These are phyloP conservation scores for Candida ovalis DNA, from an alignment of 805 yeast species.

Conservation along the genomic window DNA sequence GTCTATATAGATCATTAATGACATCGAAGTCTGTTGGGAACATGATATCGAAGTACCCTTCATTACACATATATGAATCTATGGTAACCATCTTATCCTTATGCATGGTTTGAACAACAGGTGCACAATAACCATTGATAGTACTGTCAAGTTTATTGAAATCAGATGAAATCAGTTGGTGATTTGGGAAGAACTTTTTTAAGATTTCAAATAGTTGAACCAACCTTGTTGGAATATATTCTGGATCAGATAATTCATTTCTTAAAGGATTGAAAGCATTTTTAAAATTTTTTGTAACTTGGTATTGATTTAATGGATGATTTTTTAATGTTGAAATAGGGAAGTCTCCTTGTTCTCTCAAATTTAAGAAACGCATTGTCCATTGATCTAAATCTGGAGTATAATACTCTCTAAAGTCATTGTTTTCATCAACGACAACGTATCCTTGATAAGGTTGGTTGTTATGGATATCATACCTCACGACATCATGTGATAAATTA, in stretches of 20 bases:
- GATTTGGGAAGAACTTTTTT: constrained; percentile 66
- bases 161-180: constrained; percentile 70
- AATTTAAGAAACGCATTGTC: constrained; percentile 50
- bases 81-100: constrained; percentile 65
- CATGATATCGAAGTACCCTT: constrained; percentile 83
- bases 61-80: constrained; percentile 74
- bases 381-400: constrained; percentile 57
- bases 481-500: constrained; percentile 77
- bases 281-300: constrained; percentile 37
- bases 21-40: constrained; percentile 76
- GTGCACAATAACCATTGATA: constrained; percentile 59
- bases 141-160: constrained; percentile 51
- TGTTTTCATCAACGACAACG: constrained; percentile 66
- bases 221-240: constrained; percentile 77
- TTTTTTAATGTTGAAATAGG: constrained; percentile 30
- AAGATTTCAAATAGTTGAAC: constrained; percentile 62
- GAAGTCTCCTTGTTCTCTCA: constrained; percentile 45
- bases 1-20: constrained; percentile 57
- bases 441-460: constrained; percentile 73
- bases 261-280: constrained; percentile 60
- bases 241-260: constrained; percentile 65
- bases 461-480: constrained; percentile 66
- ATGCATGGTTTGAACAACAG: constrained; percentile 77
- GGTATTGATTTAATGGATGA: constrained; percentile 61
- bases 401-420: constrained; percentile 73